Conservation (phyloP, 1,139 yeast species). For the Yamadazyma mexicana region DNA sequence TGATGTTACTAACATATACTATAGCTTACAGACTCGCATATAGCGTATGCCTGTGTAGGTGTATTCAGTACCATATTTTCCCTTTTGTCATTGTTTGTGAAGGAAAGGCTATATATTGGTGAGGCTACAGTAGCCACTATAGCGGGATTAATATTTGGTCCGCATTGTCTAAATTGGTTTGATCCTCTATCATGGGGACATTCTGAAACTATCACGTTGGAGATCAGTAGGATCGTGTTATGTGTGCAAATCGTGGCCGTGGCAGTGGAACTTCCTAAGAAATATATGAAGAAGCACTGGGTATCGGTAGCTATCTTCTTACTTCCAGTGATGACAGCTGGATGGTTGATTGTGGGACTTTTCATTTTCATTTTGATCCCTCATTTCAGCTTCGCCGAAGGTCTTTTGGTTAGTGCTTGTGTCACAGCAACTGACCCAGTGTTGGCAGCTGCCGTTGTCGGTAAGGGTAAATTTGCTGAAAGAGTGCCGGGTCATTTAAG, state of each 20-base stretch:
- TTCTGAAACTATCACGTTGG: constrained; percentile 81
- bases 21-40: constrained; percentile 57
- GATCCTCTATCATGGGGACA: constrained; percentile 91
- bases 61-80: constrained; percentile 87
- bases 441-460: constrained; percentile 96
- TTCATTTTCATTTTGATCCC: constrained; percentile 87
- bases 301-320: constrained; percentile 72
- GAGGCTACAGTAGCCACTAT: constrained; percentile 94
- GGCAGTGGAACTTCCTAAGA: constrained; percentile 93
- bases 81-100: constrained; percentile 84
- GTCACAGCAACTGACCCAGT: constrained; percentile 98
- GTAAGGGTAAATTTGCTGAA: constrained; percentile 95
- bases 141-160: constrained; percentile 91
- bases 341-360: constrained; percentile 87
- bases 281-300: constrained; percentile 93
- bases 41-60: constrained; percentile 92
- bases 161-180: constrained; percentile 89
- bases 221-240: constrained; percentile 81
- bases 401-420: constrained; percentile 84
- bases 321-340: constrained; percentile 90
- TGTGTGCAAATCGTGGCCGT: constrained; percentile 96
- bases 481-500: constrained; percentile 96
- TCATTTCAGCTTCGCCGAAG: constrained; percentile 73
- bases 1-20: constrained; percentile 15
- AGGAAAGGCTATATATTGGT: constrained; percentile 86